These are phyloP conservation scores for Cenchrus fungigraminus DNA, from an alignment of 176 grass and related monocot species.

Conservation along the genomic window DNA sequence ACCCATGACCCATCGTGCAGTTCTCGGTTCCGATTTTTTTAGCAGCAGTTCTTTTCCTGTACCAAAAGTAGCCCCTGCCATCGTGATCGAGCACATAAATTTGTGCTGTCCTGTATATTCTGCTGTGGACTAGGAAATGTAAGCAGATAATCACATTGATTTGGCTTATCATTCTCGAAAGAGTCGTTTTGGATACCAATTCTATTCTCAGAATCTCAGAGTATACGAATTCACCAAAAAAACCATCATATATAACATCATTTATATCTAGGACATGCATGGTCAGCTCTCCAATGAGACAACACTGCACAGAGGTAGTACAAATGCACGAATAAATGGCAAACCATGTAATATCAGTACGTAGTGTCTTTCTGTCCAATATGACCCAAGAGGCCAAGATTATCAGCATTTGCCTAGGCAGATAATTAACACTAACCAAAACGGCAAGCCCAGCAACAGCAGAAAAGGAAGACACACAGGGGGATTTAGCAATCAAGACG, in stretches of 20 bases:
- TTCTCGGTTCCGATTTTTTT: not conserved
- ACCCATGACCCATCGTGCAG: not conserved
- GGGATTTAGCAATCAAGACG: not conserved
- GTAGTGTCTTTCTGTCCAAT: not conserved
- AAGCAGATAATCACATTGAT: not conserved
- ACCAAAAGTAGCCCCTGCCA: not conserved
- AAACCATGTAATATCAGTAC: constrained; percentile 19
- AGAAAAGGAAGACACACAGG: not conserved
- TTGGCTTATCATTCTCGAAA: not conserved
- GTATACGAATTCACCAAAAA: not conserved
- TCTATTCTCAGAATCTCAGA: not conserved
- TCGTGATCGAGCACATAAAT: not conserved
- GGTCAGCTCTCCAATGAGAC: not conserved
- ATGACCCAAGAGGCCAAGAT: not conserved
- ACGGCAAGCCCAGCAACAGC: not conserved
- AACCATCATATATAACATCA: not conserved
- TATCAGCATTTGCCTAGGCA: constrained; percentile 12
- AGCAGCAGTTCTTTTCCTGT: not conserved
- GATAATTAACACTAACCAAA: not conserved
- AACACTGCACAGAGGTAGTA: not conserved
- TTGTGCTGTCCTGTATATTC: not conserved
- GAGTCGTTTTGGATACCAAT: not conserved
- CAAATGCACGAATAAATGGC: not conserved
- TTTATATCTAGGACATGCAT: too few species aligned
- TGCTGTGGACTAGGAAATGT: not conserved